Evolutionary conservation across 78 protist genomes (phyloP), one percentile per base, ranked within the genome.

Genomic region (Chrysochromulina tobinii): DNA sequence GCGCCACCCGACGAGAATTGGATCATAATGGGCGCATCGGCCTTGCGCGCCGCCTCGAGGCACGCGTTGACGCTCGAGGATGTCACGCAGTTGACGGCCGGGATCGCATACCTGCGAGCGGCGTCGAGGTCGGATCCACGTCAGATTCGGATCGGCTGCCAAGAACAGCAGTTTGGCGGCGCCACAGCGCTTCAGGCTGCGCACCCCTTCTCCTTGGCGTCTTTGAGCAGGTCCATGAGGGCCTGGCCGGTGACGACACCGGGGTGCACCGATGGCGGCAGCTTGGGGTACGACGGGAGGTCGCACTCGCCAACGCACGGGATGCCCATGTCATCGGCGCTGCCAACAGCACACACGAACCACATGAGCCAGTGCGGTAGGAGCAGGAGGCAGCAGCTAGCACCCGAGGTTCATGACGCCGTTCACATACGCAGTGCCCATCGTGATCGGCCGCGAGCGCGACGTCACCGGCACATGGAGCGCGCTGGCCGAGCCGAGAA

Each of bases 21-120:
- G 87, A 54, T 23, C 50, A 54, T 54, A 18, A 25, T 54, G 0
- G 61, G 87, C 38, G 87, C 57, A 64, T 54, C 61, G 8, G 64
- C 3, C 58, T 54, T 14, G 64, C 23, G 21, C 27, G 87, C 87
- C 18, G 64, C 91, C 84, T 88, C 95, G 58, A 95, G 92, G 51
- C 58, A 86, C 15, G 95, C 93, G 86, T 95, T 95, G 89, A 95
- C 81, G 69, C 94, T 50, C 90, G 87, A 73, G 68, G 94, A 68
- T 25, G 87, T 54, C 20, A 83, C 69, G 90, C 94, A 93, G 89
- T 95, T 93, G 15, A 95, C 88, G 11, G 95, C 96, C 21, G 96
- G 96, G 87, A 95, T 92, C 61, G 96, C 96, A 64, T 23, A 91
- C 38, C 38, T 38, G 38, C 38, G 38, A 38, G 38, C 38, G 38